These are phyloP conservation scores for Scleromitrula shiraiana DNA, from an alignment of 2,329 filamentous ascomycete species.

Conservation along the genomic window DNA sequence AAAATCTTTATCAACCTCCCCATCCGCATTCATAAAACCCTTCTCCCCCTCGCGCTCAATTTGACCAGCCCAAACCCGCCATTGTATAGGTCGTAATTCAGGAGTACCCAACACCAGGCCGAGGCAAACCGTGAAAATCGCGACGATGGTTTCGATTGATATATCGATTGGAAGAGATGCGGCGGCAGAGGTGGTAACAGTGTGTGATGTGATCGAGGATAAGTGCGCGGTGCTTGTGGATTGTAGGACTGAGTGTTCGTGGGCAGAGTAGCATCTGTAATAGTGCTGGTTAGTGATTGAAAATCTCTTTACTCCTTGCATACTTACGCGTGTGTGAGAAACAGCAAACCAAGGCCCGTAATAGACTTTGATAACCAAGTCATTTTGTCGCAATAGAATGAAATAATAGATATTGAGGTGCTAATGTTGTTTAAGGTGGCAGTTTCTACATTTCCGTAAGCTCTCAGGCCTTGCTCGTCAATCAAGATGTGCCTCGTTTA, in stretches of 20 bases:
- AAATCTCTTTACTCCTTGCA: not conserved
- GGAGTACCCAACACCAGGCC: constrained; percentile 76
- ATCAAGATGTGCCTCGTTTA: constrained; percentile 6
- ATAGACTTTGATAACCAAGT: constrained; percentile 62
- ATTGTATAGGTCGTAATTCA: constrained; percentile 75
- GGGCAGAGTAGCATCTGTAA: constrained; percentile 84
- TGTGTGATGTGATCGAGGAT: constrained; percentile 36
- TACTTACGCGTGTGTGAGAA: constrained; percentile 80
- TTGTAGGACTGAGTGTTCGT: constrained; percentile 77
- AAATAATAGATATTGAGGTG: not conserved
- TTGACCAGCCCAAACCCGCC: constrained; percentile 74
- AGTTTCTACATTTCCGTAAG: not conserved
- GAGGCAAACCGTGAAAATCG: constrained; percentile 70
- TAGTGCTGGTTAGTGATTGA: not conserved
- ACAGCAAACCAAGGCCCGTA: constrained; percentile 65
- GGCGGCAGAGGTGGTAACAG: constrained; percentile 32
- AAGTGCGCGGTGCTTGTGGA: constrained; percentile 45
- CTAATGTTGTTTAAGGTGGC: not conserved
- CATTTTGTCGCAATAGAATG: constrained; percentile 41
- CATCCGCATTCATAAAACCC: constrained; percentile 47
- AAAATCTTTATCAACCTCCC: constrained; percentile 62
- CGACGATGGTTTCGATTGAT: constrained; percentile 73
- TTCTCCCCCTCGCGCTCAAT: constrained; percentile 68
- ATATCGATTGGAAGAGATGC: constrained; percentile 72
- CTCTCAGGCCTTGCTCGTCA: not conserved